Evolutionary conservation across 176 grass and related monocot species (phyloP).

Genomic region (Zoysia japonica): DNA sequence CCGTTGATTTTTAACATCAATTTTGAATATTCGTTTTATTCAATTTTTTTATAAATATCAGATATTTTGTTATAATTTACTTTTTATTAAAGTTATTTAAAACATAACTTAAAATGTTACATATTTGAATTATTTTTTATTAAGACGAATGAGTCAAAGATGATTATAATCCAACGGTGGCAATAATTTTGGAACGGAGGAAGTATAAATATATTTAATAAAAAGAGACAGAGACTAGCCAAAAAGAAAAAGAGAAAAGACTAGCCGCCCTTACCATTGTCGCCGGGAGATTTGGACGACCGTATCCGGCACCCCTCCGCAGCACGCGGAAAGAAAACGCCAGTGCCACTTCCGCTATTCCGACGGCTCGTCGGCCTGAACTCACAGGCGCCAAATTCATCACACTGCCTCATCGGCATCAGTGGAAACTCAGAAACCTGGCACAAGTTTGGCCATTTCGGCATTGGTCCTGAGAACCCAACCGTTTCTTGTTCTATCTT

Average conservation of each 20-base stretch:
- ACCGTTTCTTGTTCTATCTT: not conserved
- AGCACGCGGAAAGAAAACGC: conserved; percentile 38
- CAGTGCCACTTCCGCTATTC: conserved; percentile 12
- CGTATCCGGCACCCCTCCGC: not conserved
- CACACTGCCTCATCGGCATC: not conserved
- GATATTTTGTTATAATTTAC: no score
- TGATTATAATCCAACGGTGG: no score
- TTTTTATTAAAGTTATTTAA: no score
- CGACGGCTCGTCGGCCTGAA: conserved; percentile 22
- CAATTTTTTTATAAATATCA: no score
- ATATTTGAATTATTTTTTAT: no score
- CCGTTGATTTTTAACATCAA: no score
- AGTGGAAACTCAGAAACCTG: not conserved
- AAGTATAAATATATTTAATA: not conserved
- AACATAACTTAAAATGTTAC: no score
- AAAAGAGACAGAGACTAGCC: not conserved
- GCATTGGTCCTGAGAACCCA: not conserved
- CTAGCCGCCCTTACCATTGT: conserved; percentile 7
- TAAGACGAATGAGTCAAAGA: no score
- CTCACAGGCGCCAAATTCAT: conserved; percentile 15
- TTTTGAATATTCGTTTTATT: no score
- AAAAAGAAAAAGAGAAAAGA: not conserved
- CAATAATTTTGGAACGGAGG: no score
- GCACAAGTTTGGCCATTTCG: not conserved
- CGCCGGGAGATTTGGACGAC: not conserved